Evolutionary conservation across 306 rosid genomes (phyloP), one percentile per base, ranked within the genome.

Genomic region (Cucumis melo): DNA sequence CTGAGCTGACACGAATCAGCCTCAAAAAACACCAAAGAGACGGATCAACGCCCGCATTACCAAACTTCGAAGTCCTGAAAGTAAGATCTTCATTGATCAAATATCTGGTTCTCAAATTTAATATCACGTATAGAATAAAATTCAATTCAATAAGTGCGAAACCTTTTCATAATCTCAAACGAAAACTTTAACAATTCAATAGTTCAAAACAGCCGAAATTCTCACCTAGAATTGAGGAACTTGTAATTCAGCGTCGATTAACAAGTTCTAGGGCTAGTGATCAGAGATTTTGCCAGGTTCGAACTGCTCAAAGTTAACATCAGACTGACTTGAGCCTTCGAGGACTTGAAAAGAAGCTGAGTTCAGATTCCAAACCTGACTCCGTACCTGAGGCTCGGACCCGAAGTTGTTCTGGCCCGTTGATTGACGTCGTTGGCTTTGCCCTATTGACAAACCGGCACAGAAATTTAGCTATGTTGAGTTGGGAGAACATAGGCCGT

Each of bases 21-120:
- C 92, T 86, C 78, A 77, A 83, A 85, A 68, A 55, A 17, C 62
- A 59, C 71, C 60, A 70, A 73, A 83, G 19, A 44, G 80, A 68
- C 79, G 87, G 91, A 89, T 90, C 94, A 84, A 87, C 81, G 67
- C 87, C 83, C 75, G 80, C 85, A 87, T 84, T 82, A 86, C 83
- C 63, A 77, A 77, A 55, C 80, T 53, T 38, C 56, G 59, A 65
- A 57, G 50, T 77, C 81, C 65, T 77, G 86, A 83, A 60, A 54
- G 36, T 27, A 81, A 68, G 92, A 87, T 88, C 88, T 77, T 71
- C 64, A 46, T 61, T 54, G 81, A 73, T 17, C 77, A 77, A 76
- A 63, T 78, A 74, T 75, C 70, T 73, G 27, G 42, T 41, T 44
- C 85, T 78, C 78, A 77, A 73, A 56, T 76, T 63, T 67, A 79